A percentile compares a stretch with the other conserved stretches of the same genome.
Evolutionary conservation across 208 protist species (phyloP).

Genomic region (Acanthamoeba healyi): DNA sequence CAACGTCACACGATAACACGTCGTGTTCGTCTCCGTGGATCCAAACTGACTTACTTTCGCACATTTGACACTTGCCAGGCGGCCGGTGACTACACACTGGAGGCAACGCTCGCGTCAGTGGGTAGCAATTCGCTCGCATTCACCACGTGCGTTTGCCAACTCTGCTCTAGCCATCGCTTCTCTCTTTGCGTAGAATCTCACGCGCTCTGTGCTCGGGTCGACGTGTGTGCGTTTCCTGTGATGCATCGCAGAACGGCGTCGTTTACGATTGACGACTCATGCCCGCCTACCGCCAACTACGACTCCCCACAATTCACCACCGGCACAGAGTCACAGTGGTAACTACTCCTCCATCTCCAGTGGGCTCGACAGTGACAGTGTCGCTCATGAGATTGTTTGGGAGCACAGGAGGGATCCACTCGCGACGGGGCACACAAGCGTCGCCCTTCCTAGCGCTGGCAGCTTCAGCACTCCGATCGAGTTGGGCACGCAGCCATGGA

Average conservation of each 20-base stretch:
- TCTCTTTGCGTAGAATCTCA: too few species aligned
- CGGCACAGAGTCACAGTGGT: neutral
- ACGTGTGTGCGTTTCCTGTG: neutral
- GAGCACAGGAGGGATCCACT: neutral
- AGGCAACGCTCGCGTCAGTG: neutral
- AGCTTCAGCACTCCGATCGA: neutral
- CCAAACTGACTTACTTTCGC: too few species aligned
- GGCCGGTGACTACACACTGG: neutral
- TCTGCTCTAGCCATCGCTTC: neutral
- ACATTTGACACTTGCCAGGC: neutral
- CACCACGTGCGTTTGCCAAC: neutral
- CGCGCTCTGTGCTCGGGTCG: too few species aligned
- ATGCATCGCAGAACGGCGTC: neutral
- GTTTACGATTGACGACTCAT: slow-evolving; percentile 4
- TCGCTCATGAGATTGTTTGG: too few species aligned
- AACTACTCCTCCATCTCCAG: neutral
- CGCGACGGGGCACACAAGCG: neutral
- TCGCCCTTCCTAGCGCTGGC: neutral
- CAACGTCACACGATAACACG: too few species aligned
- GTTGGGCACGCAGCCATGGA: neutral
- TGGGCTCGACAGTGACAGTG: neutral
- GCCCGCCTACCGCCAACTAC: neutral
- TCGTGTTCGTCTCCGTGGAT: too few species aligned
- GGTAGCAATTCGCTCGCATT: neutral
- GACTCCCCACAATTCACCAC: neutral